These are phyloP conservation scores for Vaccinium darrowii DNA, from an alignment of 148 eudicot species.

Conservation along the genomic window DNA sequence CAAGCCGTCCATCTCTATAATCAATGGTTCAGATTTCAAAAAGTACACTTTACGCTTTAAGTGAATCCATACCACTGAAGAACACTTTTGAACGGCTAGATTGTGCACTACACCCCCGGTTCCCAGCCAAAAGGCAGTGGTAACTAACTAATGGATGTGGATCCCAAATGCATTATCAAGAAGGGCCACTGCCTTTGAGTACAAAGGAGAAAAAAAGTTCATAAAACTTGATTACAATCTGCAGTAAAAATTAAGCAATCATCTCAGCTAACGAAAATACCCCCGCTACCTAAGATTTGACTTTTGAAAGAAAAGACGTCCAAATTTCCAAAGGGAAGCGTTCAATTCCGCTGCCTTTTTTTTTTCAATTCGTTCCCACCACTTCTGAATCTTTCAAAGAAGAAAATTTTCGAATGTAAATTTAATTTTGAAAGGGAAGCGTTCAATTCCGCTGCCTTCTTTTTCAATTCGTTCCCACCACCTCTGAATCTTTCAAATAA, in stretches of 20 bases:
- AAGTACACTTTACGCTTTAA: no score
- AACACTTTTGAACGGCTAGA: no score
- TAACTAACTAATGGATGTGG: background rate
- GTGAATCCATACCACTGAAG: no score
- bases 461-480: background rate
- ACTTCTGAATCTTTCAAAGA: background rate
- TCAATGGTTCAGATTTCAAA: no score
- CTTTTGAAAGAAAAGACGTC: background rate
- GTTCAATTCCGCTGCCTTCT: background rate
- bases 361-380: background rate
- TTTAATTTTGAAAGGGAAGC: background rate
- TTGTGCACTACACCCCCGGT: no score
- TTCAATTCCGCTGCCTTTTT: background rate
- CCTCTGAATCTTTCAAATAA: background rate
- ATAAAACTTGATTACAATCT: background rate
- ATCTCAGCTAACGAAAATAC: background rate
- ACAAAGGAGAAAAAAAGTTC: background rate
- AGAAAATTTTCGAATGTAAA: background rate
- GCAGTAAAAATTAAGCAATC: slow-evolving; percentile 1
- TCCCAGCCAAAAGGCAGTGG: background rate
- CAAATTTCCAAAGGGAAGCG: background rate
- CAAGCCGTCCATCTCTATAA: no score
- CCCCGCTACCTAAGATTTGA: background rate
- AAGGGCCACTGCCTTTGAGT: background rate
- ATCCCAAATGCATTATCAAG: background rate